Evolutionary conservation across 1,284 basidiomycete species (phyloP).

Genomic region (Vanrija sp.): DNA sequence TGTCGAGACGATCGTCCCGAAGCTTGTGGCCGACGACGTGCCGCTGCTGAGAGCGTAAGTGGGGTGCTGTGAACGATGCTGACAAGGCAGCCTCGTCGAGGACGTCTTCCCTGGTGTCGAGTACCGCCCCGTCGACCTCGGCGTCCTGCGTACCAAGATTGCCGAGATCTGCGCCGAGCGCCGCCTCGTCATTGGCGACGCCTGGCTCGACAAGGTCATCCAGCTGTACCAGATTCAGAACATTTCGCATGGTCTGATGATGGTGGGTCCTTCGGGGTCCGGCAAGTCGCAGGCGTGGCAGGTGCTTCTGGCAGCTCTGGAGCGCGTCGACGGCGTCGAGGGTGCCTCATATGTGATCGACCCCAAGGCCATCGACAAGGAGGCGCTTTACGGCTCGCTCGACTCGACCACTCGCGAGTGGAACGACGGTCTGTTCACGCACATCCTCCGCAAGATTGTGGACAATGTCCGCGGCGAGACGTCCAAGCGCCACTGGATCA

Average conservation of each 20-base stretch:
- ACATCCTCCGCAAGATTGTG: slow-evolving; percentile 94
- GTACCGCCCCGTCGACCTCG: slow-evolving; percentile 83
- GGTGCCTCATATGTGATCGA: slow-evolving; percentile 96
- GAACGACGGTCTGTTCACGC: slow-evolving; percentile 99
- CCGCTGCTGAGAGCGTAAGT: slow-evolving; percentile 80
- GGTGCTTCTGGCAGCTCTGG: slow-evolving; percentile 83
- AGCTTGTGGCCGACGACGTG: slow-evolving; percentile 95
- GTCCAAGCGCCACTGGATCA: slow-evolving; percentile 96
- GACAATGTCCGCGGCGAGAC: slow-evolving; percentile 98
- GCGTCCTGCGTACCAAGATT: slow-evolving; percentile 78
- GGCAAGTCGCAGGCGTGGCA: slow-evolving; percentile 99
- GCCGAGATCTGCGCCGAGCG: slow-evolving; percentile 80
- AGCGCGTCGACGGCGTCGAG: slow-evolving; percentile 85
- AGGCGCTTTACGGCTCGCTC: slow-evolving; percentile 93
- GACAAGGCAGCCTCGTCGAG: slow-evolving; percentile 66
- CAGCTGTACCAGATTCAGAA: slow-evolving; percentile 99
- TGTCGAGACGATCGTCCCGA: slow-evolving; percentile 98
- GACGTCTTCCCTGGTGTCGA: slow-evolving; percentile 98
- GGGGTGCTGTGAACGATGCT: slow-evolving; percentile 1
- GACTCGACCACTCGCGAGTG: slow-evolving; percentile 98
- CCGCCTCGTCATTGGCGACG: slow-evolving; percentile 76
- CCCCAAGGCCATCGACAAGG: slow-evolving; percentile 98
- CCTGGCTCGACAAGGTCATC: slow-evolving; percentile 92
- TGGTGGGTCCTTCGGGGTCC: slow-evolving; percentile 95
- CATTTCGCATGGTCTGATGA: slow-evolving; percentile 99